Evolutionary conservation across 176 grass and related monocot genomes (phyloP), one percentile per base, ranked within the genome.

Genomic region (Eragrostis curvula): DNA sequence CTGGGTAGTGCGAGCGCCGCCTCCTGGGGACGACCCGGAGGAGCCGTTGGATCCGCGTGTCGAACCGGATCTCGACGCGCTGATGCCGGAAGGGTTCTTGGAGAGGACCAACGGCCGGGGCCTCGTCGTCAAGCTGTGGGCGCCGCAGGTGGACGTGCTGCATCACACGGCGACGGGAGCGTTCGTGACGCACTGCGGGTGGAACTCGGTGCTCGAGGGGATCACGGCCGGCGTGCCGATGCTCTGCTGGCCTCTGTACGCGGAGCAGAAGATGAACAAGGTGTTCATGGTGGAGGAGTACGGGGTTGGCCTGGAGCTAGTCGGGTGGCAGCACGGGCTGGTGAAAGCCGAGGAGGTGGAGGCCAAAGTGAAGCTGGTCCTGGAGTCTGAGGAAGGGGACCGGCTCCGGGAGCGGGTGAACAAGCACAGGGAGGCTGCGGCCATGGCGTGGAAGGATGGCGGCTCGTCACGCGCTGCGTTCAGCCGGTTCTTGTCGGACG

Each of bases 181-280:
- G 32, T 36, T 36, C 32, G 32, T 36, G 32, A 36, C 32, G 32
- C 32, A 36, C 32, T 36, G 32, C 32, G 32, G 32, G 3, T 36
- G 32, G 32, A 36, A 36, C 32, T 36, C 32, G 32, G 32, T 36
- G 32, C 32, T 36, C 32, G 32, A 36, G 59, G 80, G 62, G 12
- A 47, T 91, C 42, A 48, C 11, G 30, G 73, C 84, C 0, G 88
- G 84, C 0, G 29, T 86, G 17, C 62, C 79, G 15, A 83, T 89
- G 49, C 12, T 83, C 3, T 83, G 81, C 45, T 64, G 58, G 45
- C 81, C 81, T 1, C 8, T 82, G 12, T 86, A 70, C 9, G 23
- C 86, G 12, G 87, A 92, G 86, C 87, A 92, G 79, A 85, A 67
- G 21, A 43, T 89, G 74, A 92, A 92, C 81, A 92, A 86, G 91